These are phyloP conservation scores for Hordeum vulgare DNA, from an alignment of 176 grass and related monocot species.

Conservation along the genomic window MorexV3_pseudomolecules_assembly NC_058521.1:443817528-443818027, in stretches of 20 bases:
- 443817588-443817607: constrained; percentile 68
- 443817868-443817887: neutral
- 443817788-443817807: no score
- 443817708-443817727: neutral
- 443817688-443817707: neutral
- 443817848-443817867: neutral
- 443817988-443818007: constrained; percentile 5
- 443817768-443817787: no score
- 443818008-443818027: neutral
- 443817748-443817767: no score
- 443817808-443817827: neutral
- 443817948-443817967: constrained; percentile 3
- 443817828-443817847: neutral
- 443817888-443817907: neutral
- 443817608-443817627: constrained; percentile 67
- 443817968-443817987: neutral
- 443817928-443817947: neutral
- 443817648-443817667: constrained; percentile 77
- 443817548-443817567: constrained; percentile 57
- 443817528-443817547: neutral
- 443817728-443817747: neutral
- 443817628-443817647: constrained; percentile 84
- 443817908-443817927: neutral
- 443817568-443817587: constrained; percentile 92
- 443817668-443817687: constrained; percentile 2